A percentile compares a stretch with the other conserved stretches of the same genome.
These are phyloP conservation scores for Colletotrichum liaoningense DNA, from an alignment of 2,329 filamentous ascomycete genomes.

Conservation along the genomic window DNA sequence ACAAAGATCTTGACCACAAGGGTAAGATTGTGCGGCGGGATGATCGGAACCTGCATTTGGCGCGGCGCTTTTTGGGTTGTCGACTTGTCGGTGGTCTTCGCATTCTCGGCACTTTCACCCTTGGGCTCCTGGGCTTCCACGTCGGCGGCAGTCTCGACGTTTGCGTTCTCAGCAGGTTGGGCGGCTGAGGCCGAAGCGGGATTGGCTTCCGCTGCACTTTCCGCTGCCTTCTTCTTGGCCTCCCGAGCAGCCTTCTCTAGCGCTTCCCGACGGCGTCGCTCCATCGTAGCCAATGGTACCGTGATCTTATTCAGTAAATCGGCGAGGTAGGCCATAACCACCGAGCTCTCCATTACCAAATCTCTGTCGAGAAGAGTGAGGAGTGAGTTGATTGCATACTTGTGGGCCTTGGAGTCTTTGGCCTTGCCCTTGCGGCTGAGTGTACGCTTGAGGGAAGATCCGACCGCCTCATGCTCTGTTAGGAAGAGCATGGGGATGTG, in stretches of 20 bases:
- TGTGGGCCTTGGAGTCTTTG: constrained; percentile 85
- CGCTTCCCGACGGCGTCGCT: constrained; percentile 84
- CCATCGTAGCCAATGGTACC: constrained; percentile 81
- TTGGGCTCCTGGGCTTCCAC: constrained; percentile 26
- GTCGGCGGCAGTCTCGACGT: constrained; percentile 33
- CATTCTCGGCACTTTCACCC: constrained; percentile 24
- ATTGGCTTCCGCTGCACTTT: constrained; percentile 36
- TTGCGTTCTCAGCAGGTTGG: constrained; percentile 38
- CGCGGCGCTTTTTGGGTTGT: constrained; percentile 62
- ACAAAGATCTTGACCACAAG: constrained; percentile 97
- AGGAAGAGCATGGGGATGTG: constrained; percentile 93
- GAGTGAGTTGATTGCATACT: constrained; percentile 92
- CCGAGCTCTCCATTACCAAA: constrained; percentile 95
- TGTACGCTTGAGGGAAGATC: constrained; percentile 80
- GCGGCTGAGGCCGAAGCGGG: constrained; percentile 28
- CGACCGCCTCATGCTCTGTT: constrained; percentile 86
- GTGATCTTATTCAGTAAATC: constrained; percentile 90
- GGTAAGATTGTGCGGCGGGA: constrained; percentile 89
- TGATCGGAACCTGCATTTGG: constrained; percentile 80
- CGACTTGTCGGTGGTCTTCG: constrained; percentile 54
- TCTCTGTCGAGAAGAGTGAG: constrained; percentile 91
- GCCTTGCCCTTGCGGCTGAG: constrained; percentile 86
- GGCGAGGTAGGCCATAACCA: constrained; percentile 94
- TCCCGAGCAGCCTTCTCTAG: constrained; percentile 57
- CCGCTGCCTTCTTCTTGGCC: constrained; percentile 47